Evolutionary conservation across 495 filamentous ascomycete species (phyloP), one percentile per base, ranked within the genome.

Genomic region (Aspergillus leporis): DNA sequence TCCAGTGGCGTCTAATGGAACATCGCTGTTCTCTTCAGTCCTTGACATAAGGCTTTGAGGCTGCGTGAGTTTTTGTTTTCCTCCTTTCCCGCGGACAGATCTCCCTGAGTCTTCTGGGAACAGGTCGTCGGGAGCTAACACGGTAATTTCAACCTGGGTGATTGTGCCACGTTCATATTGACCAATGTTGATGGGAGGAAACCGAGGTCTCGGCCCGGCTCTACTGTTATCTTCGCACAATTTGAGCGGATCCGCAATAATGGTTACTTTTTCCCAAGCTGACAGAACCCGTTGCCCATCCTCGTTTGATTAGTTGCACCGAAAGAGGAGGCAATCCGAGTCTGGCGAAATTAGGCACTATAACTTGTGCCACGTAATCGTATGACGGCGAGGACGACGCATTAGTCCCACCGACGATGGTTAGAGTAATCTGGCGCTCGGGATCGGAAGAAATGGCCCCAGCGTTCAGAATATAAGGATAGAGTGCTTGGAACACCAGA

Each of bases 401-500:
- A 66, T 95, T 93, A 2, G 91, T 94, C 16, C 91, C 91, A 18
- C 92, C 92, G 3, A 79, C 81, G 18, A 96, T 85, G 16, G 78
- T 82, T 4, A 93, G 21, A 6, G 53, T 45, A 45, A 56, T 59
- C 18, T 34, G 55, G 9, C 45, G 43, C 34, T 32, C 41, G 30
- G 43, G 25, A 47, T 13, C 53, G 16, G 18, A 53, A 14, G 28
- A 45, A 38, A 51, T 18, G 14, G 70, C 63, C 49, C 77, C 77
- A 1, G 84, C 79, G 58, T 87, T 85, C 2, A 95, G 69, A 3
- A 94, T 69, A 69, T 87, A 93, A 0, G 92, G 92, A 41, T 95
- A 83, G 4, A 96, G 72, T 2, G 92, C 88, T 71, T 96, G 92
- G 61, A 94, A 83, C 28, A 93, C 83, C n/a, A 95, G 77, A 54